A percentile compares a stretch with the other conserved stretches of the same genome.
These are phyloP conservation scores for Clavaria fumosa DNA, from an alignment of 768 basidiomycete species.

Conservation along the genomic window DNA sequence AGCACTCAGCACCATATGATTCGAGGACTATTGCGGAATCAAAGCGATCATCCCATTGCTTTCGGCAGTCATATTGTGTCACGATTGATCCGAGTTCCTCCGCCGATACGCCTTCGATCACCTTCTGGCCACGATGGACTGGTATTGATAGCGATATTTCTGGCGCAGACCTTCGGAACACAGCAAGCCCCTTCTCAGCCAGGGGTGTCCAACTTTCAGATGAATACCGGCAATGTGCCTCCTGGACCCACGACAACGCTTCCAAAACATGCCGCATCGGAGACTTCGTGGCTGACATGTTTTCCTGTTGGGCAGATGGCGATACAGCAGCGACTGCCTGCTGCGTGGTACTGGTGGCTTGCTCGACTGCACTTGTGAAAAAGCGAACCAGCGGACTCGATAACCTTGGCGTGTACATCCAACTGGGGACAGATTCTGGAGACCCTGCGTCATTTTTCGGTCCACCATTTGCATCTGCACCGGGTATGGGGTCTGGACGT, in stretches of 20 bases:
- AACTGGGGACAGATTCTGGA: conserved; percentile 19
- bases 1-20: conserved; percentile 59
- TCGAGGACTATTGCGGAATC: conserved; percentile 57
- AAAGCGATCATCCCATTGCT: conserved; percentile 79
- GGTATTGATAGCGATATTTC: conserved; percentile 71
- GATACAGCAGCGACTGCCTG: conserved; percentile 67
- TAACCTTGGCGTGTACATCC: conserved; percentile 47
- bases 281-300: conserved; percentile 39
- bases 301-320: conserved; percentile 31
- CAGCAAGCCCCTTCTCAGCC: conserved; percentile 57
- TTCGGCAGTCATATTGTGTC: conserved; percentile 51
- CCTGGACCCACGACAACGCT: conserved; percentile 66
- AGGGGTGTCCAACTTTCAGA: conserved; percentile 61
- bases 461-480: conserved; percentile 19
- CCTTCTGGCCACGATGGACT: conserved; percentile 76
- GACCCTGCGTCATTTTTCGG: conserved; percentile 8
- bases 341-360: conserved; percentile 58
- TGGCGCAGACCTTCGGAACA: conserved; percentile 61
- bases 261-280: conserved; percentile 77
- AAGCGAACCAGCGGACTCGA: conserved; percentile 58
- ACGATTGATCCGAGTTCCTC: conserved; percentile 77
- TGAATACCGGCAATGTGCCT: conserved; percentile 42
- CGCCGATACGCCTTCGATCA: conserved; percentile 86
- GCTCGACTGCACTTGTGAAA: conserved; percentile 61
- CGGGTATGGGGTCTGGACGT: conserved; percentile 58